Evolutionary conservation across 805 yeast genomes (phyloP).

Genomic region (Saccharomyces paradoxus): DNA sequence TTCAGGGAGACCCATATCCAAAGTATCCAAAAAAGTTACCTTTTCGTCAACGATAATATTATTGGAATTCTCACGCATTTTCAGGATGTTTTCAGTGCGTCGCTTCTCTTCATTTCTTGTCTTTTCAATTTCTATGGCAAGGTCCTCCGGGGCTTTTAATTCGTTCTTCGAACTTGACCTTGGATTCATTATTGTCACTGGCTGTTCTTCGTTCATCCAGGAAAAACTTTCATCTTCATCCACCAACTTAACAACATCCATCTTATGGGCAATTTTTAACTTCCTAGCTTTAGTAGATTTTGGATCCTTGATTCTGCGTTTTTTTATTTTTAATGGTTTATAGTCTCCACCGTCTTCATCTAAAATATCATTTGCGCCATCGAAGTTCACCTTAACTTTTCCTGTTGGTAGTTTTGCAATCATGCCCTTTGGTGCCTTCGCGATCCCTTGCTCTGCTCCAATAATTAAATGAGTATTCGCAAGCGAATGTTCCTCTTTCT

Average conservation of each 20-base stretch:
- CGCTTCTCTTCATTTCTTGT: conserved; percentile 20
- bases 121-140: conserved; percentile 34
- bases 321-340: conserved; percentile 34
- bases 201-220: conserved; percentile 24
- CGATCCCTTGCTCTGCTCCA: conserved; percentile 17
- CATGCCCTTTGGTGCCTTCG: conserved; percentile 1
- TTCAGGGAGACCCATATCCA: conserved; percentile 9
- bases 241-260: conserved; percentile 30
- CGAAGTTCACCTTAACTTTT: conserved; percentile 19
- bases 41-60: conserved; percentile 37
- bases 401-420: conserved; percentile 6
- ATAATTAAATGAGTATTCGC: conserved; percentile 12
- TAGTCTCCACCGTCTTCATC: conserved; percentile 29
- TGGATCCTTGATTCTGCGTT: conserved; percentile 32
- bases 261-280: conserved; percentile 23
- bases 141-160: conserved; percentile 9
- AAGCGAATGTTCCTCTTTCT: conserved; percentile 6
- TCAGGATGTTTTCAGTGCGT: conserved; percentile 11
- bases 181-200: conserved; percentile 24
- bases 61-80: conserved; percentile 12
- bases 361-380: conserved; percentile 9
- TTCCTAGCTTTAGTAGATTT: conserved; percentile 27
- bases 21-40: conserved; percentile 20
- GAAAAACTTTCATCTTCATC: conserved; percentile 22
- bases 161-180: conserved; percentile 12